phyloP scores from a whole-genome alignment of 805 yeast genomes.

The Ogataea nonfermentans region DNA sequence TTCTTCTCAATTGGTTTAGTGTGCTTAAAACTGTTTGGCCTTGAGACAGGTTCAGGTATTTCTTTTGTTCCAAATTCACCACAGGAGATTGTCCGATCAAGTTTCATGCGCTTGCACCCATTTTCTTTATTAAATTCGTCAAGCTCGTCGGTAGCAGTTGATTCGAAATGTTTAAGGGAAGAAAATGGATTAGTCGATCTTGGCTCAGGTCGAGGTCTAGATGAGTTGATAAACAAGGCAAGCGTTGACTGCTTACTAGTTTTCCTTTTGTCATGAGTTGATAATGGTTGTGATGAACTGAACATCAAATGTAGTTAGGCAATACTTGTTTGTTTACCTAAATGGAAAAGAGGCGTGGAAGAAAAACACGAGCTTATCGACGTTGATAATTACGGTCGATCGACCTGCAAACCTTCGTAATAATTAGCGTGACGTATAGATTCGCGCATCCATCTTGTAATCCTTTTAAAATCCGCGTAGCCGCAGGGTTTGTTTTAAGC shows the following conservation, averaged over 20 bases:
- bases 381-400: not conserved
- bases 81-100: not conserved
- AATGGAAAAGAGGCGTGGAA: not conserved
- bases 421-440: no score
- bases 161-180: not conserved
- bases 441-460: not conserved
- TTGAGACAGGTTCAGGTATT: not conserved
- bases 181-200: conserved; percentile 1
- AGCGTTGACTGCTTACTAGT: conserved; percentile 21
- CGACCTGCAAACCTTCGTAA: not conserved
- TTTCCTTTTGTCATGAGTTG: conserved; percentile 9
- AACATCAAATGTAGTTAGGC: conserved; percentile 9
- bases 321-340: conserved; percentile 2
- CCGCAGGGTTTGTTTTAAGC: not conserved
- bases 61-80: conserved; percentile 4
- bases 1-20: conserved; percentile 22
- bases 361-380: not conserved
- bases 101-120: conserved; percentile 1
- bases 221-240: conserved; percentile 14
- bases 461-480: not conserved
- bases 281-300: conserved; percentile 9
- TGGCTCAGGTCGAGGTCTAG: conserved; percentile 12
- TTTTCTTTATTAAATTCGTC: conserved; percentile 3
- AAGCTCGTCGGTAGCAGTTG: not conserved
- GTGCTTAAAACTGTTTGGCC: conserved; percentile 22